Percentiles rank a stretch among this genome's conserved stretches.
phyloP scores from a whole-genome alignment of 495 filamentous ascomycete genomes.

The Thermothielavioides terrestris region DNA sequence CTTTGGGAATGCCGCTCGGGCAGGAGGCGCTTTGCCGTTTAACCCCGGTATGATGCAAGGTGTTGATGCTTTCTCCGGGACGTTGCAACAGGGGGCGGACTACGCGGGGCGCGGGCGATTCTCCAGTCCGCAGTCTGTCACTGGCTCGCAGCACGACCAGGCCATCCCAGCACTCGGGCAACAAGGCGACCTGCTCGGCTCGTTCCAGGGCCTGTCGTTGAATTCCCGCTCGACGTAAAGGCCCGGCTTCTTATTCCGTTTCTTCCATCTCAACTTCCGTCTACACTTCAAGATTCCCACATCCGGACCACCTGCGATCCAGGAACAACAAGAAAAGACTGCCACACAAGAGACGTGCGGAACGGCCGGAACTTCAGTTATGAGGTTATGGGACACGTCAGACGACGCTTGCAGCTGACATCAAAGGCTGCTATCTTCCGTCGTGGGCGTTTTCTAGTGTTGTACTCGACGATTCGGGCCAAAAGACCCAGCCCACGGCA shows the following conservation, averaged over 20 bases:
- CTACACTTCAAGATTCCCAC: slow-evolving; percentile 11
- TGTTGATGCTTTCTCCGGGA: slow-evolving; percentile 34
- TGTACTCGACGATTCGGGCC: too few relatives aligned
- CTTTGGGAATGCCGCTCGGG: slow-evolving; percentile 33
- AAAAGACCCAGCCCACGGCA: too few relatives aligned
- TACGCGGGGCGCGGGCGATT: slow-evolving; percentile 38
- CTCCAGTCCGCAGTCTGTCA: slow-evolving; percentile 29
- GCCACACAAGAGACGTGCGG: slow-evolving; percentile 15
- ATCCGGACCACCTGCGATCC: slow-evolving; percentile 14
- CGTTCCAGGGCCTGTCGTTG: slow-evolving; percentile 47
- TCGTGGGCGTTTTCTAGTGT: slow-evolving; percentile 24
- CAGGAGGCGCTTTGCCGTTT: slow-evolving; percentile 25
- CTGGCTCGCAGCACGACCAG: slow-evolving; percentile 31
- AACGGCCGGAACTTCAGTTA: slow-evolving; percentile 17
- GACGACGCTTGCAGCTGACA: slow-evolving; percentile 7
- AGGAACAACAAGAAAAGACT: slow-evolving; percentile 12
- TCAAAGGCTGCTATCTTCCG: slow-evolving; percentile 8
- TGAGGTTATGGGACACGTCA: slow-evolving; percentile 25
- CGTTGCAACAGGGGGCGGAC: slow-evolving; percentile 35
- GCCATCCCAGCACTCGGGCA: slow-evolving; percentile 22
- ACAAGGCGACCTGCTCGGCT: slow-evolving; percentile 38
- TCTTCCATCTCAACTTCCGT: slow-evolving; percentile 8
- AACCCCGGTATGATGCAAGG: slow-evolving; percentile 31
- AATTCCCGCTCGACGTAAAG: slow-evolving; percentile 41
- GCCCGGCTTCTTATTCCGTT: too few relatives aligned